Evolutionary conservation across 768 basidiomycete genomes (phyloP).

Genomic region (Lactifluus echinatus): DNA sequence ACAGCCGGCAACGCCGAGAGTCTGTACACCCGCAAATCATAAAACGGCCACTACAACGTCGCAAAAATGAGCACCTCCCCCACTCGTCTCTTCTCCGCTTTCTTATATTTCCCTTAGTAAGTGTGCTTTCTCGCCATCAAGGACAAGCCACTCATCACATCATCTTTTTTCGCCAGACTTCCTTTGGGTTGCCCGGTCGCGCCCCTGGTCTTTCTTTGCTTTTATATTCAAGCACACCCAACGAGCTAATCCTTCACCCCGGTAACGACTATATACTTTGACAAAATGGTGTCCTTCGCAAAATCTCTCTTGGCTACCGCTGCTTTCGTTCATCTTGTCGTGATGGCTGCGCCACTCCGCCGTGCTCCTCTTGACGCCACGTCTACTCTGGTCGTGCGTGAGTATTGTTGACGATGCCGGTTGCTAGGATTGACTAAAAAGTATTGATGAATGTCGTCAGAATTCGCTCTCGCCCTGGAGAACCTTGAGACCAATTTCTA

Average conservation of each 20-base stretch:
- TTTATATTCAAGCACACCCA: slow-evolving; percentile 20
- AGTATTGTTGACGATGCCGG: slow-evolving; percentile 22
- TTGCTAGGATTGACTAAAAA: slow-evolving; percentile 7
- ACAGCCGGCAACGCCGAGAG: no score
- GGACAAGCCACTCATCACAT: no score
- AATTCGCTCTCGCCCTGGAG: slow-evolving; percentile 70
- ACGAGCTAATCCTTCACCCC: slow-evolving; percentile 25
- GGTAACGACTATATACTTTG: slow-evolving; percentile 17
- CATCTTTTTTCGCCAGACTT: background rate
- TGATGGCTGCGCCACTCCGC: slow-evolving; percentile 42
- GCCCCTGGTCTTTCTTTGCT: slow-evolving; percentile 42
- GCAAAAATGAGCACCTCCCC: background rate
- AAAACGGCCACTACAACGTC: background rate
- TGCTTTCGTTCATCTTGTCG: slow-evolving; percentile 36
- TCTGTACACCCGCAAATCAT: background rate
- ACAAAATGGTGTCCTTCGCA: slow-evolving; percentile 38
- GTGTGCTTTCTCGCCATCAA: background rate
- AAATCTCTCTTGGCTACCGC: slow-evolving; percentile 33
- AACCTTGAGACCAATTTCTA: slow-evolving; percentile 68
- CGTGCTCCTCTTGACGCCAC: slow-evolving; percentile 27
- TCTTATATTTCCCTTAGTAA: background rate
- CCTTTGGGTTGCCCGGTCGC: slow-evolving; percentile 64
- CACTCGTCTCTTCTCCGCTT: background rate
- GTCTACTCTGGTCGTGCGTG: slow-evolving; percentile 49
- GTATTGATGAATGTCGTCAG: slow-evolving; percentile 30